These are phyloP conservation scores for Lichtheimia ramosa DNA, from an alignment of 371 early-diverging fungal genomes.

Conservation along the genomic window DNA sequence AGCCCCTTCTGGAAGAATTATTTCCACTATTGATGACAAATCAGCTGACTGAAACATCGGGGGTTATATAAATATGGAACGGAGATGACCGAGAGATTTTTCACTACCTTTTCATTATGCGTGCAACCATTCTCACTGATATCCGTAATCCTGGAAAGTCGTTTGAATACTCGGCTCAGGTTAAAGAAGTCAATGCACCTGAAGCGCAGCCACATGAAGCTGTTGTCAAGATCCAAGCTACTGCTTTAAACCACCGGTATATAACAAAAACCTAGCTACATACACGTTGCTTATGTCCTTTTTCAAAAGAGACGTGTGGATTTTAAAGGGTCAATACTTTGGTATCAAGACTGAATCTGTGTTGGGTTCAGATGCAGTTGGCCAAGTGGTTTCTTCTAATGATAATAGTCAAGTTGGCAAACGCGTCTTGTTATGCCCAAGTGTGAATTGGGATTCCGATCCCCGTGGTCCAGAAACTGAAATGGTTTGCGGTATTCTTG, in stretches of 20 bases:
- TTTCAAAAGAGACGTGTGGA: conserved; percentile 48
- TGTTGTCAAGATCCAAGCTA: conserved; percentile 60
- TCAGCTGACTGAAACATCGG: too few relatives aligned
- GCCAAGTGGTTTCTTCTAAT: conserved; percentile 31
- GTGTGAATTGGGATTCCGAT: conserved; percentile 56
- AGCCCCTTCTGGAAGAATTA: too few relatives aligned
- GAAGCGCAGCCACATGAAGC: conserved; percentile 30
- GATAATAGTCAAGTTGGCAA: conserved; percentile 25
- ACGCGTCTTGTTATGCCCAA: conserved; percentile 55
- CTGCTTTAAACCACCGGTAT: conserved; percentile 70
- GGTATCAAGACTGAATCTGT: conserved; percentile 44
- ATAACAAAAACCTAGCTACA: background rate
- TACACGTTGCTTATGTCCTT: background rate
- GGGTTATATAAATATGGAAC: too few relatives aligned
- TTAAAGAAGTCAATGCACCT: conserved; percentile 12
- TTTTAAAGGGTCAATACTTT: conserved; percentile 50
- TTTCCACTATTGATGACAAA: too few relatives aligned
- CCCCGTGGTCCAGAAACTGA: conserved; percentile 60
- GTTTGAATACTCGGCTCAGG: conserved; percentile 28
- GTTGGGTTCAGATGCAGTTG: conserved; percentile 63
- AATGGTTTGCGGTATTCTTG: conserved; percentile 59
- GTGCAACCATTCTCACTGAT: conserved; percentile 12
- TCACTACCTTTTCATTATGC: conserved; percentile 6
- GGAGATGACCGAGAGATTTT: too few relatives aligned
- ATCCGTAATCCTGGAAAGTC: conserved; percentile 7